Evolutionary conservation across 2,329 filamentous ascomycete genomes (phyloP).

Genomic region (Corinectria fuckeliana): DNA sequence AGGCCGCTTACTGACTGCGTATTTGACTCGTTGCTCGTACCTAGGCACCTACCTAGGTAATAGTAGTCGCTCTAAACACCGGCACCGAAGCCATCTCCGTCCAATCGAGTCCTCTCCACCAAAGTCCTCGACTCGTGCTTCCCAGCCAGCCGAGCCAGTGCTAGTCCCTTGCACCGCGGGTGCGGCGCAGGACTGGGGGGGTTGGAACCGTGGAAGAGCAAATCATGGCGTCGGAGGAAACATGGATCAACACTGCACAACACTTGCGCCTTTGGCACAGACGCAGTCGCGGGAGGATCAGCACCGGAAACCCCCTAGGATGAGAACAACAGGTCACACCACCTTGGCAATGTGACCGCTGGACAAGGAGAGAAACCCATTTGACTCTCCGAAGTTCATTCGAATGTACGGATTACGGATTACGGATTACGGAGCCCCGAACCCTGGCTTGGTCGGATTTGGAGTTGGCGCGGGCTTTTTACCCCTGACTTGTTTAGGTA

Average conservation of each 20-base stretch:
- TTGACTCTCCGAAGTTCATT: neutral
- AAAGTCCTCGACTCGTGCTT: neutral
- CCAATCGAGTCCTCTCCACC: neutral
- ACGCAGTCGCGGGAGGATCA: neutral
- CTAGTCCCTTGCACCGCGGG: slow-evolving; percentile 5
- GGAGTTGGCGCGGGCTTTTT: slow-evolving; percentile 12
- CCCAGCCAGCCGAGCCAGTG: neutral
- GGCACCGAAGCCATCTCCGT: neutral
- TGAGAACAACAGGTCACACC: neutral
- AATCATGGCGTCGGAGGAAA: neutral
- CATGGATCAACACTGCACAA: neutral
- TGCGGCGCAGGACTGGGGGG: slow-evolving; percentile 10
- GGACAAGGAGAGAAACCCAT: neutral
- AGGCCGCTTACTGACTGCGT: no score
- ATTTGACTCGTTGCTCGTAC: neutral
- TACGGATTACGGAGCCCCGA: neutral
- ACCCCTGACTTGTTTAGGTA: slow-evolving; percentile 20
- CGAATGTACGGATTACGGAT: neutral
- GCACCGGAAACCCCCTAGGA: neutral
- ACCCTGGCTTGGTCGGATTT: neutral
- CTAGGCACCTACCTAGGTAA: no score
- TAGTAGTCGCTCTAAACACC: no score
- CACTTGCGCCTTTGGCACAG: neutral
- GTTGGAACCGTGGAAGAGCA: neutral
- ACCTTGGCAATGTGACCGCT: neutral